phyloP scores from a whole-genome alignment of 352 stramenopile genomes.

The Globisporangium spinosum region DNA sequence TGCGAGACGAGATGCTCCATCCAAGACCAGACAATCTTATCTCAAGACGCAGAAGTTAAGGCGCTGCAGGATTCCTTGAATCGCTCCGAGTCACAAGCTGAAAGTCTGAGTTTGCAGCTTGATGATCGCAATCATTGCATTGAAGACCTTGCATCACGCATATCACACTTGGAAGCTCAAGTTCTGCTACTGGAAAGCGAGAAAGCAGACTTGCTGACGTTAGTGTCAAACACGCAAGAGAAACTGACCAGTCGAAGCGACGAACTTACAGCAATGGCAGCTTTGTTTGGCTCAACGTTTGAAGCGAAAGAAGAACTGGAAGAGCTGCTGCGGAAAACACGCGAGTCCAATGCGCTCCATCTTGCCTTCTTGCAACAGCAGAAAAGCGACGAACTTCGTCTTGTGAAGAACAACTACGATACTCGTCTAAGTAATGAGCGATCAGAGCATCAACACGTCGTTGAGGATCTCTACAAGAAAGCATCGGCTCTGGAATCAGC shows the following conservation, averaged over 20 bases:
- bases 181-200: neutral
- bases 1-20: neutral
- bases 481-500: conserved; percentile 14
- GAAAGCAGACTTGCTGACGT: neutral
- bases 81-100: neutral
- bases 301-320: conserved; percentile 4
- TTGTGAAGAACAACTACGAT: neutral
- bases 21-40: neutral
- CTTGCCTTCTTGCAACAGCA: neutral
- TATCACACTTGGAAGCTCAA: neutral
- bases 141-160: neutral
- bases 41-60: neutral
- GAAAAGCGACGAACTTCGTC: conserved; percentile 12
- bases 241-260: neutral
- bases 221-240: neutral
- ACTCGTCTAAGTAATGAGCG: neutral
- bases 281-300: conserved; percentile 10
- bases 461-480: conserved; percentile 4
- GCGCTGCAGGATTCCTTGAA: neutral
- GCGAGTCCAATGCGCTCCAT: conserved; percentile 18
- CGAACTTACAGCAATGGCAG: conserved; percentile 3
- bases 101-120: neutral
- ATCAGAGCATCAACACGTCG: neutral
- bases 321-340: conserved; percentile 10
- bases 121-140: neutral